These are phyloP conservation scores for Hansenula lynferdii DNA, from an alignment of 1,139 yeast genomes.

Conservation along the genomic window DNA sequence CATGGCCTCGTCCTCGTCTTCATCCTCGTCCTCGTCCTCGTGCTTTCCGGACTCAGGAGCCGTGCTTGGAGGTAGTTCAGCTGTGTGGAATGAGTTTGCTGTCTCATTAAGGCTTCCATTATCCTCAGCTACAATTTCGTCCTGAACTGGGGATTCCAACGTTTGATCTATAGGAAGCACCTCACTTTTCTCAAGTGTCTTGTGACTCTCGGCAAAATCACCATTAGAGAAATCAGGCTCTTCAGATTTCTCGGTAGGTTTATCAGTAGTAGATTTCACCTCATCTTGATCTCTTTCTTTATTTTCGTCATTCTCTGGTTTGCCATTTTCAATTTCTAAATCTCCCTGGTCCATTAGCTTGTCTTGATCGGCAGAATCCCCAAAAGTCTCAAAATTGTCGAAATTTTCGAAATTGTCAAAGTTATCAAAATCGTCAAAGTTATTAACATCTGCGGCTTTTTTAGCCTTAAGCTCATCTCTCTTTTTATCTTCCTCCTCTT, in stretches of 20 bases:
- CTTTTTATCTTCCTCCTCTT: constrained; percentile 10
- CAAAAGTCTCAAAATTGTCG: constrained; percentile 5
- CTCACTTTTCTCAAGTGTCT: too few species aligned
- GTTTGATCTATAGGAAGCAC: too few species aligned
- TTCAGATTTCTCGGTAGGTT: too few species aligned
- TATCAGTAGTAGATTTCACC: too few species aligned
- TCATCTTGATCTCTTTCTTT: neutral
- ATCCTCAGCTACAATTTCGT: too few species aligned
- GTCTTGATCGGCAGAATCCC: neutral
- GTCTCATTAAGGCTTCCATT: too few species aligned
- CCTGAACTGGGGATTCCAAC: too few species aligned
- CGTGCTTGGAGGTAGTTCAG: neutral
- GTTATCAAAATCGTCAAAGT: constrained; percentile 9
- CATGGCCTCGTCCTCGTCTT: constrained; percentile 6
- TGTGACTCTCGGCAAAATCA: too few species aligned
- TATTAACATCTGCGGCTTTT: constrained; percentile 1
- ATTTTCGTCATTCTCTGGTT: neutral
- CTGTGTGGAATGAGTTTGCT: too few species aligned
- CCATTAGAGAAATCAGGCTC: too few species aligned
- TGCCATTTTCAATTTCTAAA: neutral
- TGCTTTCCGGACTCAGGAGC: neutral
- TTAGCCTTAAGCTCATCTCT: constrained; percentile 5
- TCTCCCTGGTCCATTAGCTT: neutral
- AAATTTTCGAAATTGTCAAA: constrained; percentile 15
- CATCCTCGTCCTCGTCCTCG: constrained; percentile 4